Percentiles rank a stretch among this genome's conserved stretches.
These are phyloP conservation scores for Penicillium sp. DNA, from an alignment of 2,329 filamentous ascomycete genomes.

Conservation along the genomic window DNA sequence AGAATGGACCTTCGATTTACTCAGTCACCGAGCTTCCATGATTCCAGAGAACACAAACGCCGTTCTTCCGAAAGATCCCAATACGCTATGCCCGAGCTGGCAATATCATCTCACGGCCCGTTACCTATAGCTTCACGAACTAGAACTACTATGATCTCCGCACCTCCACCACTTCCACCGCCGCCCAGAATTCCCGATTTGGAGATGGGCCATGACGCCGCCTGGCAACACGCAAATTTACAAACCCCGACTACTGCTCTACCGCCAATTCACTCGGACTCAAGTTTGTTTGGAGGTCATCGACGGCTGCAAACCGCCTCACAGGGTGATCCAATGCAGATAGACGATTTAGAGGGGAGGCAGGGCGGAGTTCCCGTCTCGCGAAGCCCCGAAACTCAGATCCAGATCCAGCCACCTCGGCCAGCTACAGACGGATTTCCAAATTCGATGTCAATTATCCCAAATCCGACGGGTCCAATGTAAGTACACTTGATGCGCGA, in stretches of 20 bases:
- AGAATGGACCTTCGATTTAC: conserved; percentile 48
- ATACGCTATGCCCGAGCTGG: conserved; percentile 44
- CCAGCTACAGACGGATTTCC: conserved; percentile 36
- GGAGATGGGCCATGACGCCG: conserved; percentile 58
- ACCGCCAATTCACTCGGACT: conserved; percentile 50
- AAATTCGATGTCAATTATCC: conserved; percentile 32
- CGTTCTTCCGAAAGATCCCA: conserved; percentile 38
- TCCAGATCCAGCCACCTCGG: conserved; percentile 38
- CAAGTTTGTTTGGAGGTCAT: conserved; percentile 52
- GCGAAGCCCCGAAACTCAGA: conserved; percentile 37
- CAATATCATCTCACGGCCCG: conserved; percentile 50
- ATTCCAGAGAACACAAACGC: conserved; percentile 38
- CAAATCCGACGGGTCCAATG: conserved; percentile 33
- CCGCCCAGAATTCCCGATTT: conserved; percentile 61
- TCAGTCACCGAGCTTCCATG: conserved; percentile 44
- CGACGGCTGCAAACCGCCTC: conserved; percentile 36
- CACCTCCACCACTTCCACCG: conserved; percentile 65
- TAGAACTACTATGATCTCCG: conserved; percentile 45
- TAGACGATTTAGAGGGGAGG: conserved; percentile 40
- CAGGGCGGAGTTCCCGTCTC: conserved; percentile 29
- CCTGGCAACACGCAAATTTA: conserved; percentile 63
- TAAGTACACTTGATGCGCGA: conserved; percentile 27
- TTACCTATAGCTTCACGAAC: conserved; percentile 64
- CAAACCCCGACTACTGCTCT: conserved; percentile 49
- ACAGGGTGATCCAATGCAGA: conserved; percentile 37